Evolutionary conservation across 2,329 filamentous ascomycete species (phyloP), one percentile per base, ranked within the genome.

Genomic region (Aspergillus fischeri): DNA sequence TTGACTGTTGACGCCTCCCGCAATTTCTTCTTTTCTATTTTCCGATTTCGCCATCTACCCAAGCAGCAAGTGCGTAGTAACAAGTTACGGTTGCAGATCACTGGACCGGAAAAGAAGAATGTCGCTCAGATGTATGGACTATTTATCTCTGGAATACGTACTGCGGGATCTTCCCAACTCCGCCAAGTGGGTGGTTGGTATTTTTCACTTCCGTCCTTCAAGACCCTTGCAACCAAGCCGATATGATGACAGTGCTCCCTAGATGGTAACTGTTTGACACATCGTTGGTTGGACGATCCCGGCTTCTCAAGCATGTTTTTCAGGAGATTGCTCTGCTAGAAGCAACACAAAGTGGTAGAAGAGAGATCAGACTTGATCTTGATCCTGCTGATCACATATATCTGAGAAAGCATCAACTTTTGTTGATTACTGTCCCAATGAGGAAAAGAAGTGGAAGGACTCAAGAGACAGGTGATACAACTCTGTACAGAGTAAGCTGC

Each of bases 51-150:
- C 49, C 27, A 14, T 49, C 27, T 25, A 29, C 9, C 28, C 28
- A 29, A 29, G 3, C 11, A 53, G 20, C 51, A 20, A 27, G 11
- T 32, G 17, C 38, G 27, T 42, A 29, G n/a, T 24, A 44, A 25
- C 29, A 11, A 24, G 49, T 51, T 35, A 35, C 55, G 55, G 9
- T 41, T 58, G 58, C 51, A 57, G 63, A 64, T 64, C 62, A 54
- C 32, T 28, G 55, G 49, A 58, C 57, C 41, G 51, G 58, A 61
- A 35, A 50, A 53, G 41, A 63, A 52, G 55, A 58, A 61, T 61
- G 59, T 57, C 50, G 47, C 44, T 29, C 45, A 52, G 56, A 57
- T 44, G 17, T 45, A 53, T 53, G 49, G 59, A 47, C 57, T 52
- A 49, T 51, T 54, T 52, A 49, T 51, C 24, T 41, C 53, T 45